A percentile compares a stretch with the other conserved stretches of the same genome.
Conservation (phyloP, 345 rosid species). For the Eutrema heterophyllum region DNA sequence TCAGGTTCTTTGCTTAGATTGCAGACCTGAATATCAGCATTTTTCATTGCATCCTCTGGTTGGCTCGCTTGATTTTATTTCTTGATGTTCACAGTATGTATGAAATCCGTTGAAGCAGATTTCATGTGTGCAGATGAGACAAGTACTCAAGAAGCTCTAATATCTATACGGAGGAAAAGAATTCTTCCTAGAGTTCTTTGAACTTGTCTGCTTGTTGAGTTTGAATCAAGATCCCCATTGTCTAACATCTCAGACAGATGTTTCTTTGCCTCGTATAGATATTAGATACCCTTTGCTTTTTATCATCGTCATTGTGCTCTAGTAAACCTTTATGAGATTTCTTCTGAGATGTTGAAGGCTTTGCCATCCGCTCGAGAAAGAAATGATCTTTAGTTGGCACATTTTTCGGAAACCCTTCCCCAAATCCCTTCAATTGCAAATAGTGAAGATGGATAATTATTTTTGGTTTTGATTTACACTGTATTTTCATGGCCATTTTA, state of each 20-base stretch:
- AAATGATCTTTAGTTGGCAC: conserved; percentile 82
- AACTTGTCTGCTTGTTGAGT: conserved; percentile 39
- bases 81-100: conserved; percentile 34
- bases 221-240: conserved; percentile 42
- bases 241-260: conserved; percentile 84
- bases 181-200: conserved; percentile 75
- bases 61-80: conserved; percentile 39
- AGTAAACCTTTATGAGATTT: conserved; percentile 39
- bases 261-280: conserved; percentile 91
- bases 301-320: conserved; percentile 27
- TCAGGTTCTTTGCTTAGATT: conserved; percentile 31
- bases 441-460: no score
- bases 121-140: conserved; percentile 60
- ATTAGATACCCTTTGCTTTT: conserved; percentile 51
- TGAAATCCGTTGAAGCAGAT: conserved; percentile 37
- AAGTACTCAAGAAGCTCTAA: conserved; percentile 69
- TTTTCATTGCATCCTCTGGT: conserved; percentile 27
- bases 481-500: no score
- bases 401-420: conserved; percentile 48
- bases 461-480: no score
- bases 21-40: conserved; percentile 29
- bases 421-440: not conserved
- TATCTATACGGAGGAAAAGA: no score
- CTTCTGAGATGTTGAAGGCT: conserved; percentile 42
- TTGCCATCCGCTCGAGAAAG: conserved; percentile 73